These are phyloP conservation scores for Phytophthora fragariae DNA, from an alignment of 352 stramenopile species.

Conservation along the genomic window DNA sequence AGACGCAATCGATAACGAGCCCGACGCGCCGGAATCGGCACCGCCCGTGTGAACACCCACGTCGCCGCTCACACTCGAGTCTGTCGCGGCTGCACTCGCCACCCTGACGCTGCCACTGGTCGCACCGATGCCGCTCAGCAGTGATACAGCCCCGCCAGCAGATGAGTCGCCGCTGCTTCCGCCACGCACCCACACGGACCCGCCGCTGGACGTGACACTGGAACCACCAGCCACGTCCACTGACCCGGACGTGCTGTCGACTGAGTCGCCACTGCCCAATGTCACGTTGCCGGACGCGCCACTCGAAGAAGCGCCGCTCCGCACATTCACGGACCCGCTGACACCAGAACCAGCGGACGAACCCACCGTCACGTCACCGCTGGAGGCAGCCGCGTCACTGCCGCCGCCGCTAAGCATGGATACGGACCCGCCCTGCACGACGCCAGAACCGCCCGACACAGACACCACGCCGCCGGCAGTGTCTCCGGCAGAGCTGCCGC, in stretches of 20 bases:
- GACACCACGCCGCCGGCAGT: constrained; percentile 15
- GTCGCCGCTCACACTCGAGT: constrained; percentile 32
- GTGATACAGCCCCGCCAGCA: constrained; percentile 18
- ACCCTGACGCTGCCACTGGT: constrained; percentile 23
- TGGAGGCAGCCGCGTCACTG: constrained; percentile 16
- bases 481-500: constrained; percentile 23
- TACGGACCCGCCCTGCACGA: constrained; percentile 4
- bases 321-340: background rate
- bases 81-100: constrained; percentile 26
- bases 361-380: constrained; percentile 11
- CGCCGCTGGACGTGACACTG: background rate
- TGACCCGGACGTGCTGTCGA: constrained; percentile 17
- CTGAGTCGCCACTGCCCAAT: constrained; percentile 27
- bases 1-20: constrained; percentile 25
- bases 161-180: constrained; percentile 14
- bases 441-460: constrained; percentile 18
- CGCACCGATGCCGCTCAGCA: constrained; percentile 18
- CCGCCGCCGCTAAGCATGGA: constrained; percentile 8
- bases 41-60: constrained; percentile 26
- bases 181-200: constrained; percentile 13
- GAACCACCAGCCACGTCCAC: constrained; percentile 22
- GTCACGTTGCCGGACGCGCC: constrained; percentile 25
- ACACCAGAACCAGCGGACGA: constrained; percentile 1
- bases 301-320: constrained; percentile 18
- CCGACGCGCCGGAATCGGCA: constrained; percentile 29